Conservation (phyloP, 225 moss, liverwort and hornwort genomes). For the Thuidium tamariscinum region DNA sequence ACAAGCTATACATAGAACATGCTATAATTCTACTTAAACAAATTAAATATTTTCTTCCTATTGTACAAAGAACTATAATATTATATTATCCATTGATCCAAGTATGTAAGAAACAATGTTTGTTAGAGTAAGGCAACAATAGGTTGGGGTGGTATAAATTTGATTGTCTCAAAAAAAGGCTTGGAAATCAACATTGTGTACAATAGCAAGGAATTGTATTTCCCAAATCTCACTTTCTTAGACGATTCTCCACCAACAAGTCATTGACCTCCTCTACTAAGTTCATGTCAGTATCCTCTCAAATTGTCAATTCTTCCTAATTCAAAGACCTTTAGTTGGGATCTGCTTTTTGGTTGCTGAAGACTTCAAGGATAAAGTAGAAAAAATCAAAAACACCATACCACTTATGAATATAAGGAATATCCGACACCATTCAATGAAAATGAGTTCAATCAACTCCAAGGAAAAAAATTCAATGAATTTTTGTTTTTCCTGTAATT, state of each 20-base stretch:
- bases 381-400: background rate
- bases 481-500: too few species aligned
- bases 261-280: background rate
- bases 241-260: background rate
- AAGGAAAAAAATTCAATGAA: background rate
- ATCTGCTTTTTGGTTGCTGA: accelerated
- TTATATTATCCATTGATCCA: too few species aligned
- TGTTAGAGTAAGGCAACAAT: too few species aligned
- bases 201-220: background rate
- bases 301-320: background rate
- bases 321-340: background rate
- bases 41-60: too few species aligned
- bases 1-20: too few species aligned
- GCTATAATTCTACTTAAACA: too few species aligned
- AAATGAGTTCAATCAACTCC: background rate
- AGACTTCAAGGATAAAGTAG: background rate
- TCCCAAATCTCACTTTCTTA: background rate
- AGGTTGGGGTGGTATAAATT: too few species aligned
- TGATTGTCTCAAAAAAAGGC: too few species aligned
- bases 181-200: too few species aligned
- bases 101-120: too few species aligned
- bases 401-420: background rate
- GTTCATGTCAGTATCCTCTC: background rate
- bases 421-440: background rate
- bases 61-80: too few species aligned